phyloP scores from a whole-genome alignment of 73 alveolate species.

The Uronychia binucleata region DNA sequence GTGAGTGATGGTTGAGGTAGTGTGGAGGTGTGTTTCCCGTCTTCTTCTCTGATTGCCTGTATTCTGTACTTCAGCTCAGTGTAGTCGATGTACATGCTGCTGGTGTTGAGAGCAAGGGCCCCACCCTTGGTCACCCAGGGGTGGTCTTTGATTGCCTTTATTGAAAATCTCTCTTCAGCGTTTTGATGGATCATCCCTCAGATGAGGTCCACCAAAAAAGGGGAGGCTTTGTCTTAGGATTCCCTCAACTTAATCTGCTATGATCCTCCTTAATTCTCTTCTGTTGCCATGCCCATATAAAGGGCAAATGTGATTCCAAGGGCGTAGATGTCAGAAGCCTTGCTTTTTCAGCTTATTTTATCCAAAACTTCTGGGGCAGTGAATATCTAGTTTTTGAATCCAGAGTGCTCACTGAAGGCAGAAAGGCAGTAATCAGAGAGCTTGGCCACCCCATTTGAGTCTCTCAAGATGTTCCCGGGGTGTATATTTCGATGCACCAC shows the following conservation, averaged over 20 bases:
- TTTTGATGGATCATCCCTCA: background rate
- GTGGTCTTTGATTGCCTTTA: background rate
- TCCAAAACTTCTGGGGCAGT: background rate
- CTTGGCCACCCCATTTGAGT: constrained; percentile 66
- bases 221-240: too few relatives aligned
- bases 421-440: constrained; percentile 81
- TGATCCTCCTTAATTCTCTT: too few relatives aligned
- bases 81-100: background rate
- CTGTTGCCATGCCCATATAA: background rate
- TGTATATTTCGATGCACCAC: constrained; percentile 77
- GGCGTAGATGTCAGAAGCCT: background rate
- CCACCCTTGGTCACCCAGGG: background rate
- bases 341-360: background rate
- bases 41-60: background rate
- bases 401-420: background rate
- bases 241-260: background rate
- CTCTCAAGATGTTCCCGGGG: constrained; percentile 73
- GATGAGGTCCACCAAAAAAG: background rate
- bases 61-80: background rate
- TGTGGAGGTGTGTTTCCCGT: too few relatives aligned
- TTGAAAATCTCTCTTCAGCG: background rate
- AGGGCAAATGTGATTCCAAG: background rate
- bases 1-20: too few relatives aligned
- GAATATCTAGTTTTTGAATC: background rate
- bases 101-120: too few relatives aligned